Conservation (phyloP, 768 basidiomycete genomes). For the Suillus plorans region DNA sequence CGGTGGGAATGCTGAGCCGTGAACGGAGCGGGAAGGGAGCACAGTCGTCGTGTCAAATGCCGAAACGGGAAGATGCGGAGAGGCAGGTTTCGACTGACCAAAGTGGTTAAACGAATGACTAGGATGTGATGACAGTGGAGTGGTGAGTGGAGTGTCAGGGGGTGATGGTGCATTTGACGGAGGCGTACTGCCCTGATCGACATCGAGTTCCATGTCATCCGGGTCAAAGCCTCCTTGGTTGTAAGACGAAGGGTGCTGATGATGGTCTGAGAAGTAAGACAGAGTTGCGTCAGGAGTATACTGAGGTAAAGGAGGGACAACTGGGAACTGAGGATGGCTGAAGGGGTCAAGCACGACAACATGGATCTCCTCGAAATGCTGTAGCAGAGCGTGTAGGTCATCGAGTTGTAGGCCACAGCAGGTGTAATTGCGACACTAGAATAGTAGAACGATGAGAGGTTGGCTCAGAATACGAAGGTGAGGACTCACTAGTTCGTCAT, state of each 20-base stretch:
- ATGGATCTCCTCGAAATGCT: conserved; percentile 91
- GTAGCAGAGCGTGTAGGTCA: conserved; percentile 80
- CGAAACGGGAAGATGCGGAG: conserved; percentile 38
- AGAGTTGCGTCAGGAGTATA: conserved; percentile 32
- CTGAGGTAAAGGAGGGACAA: conserved; percentile 29
- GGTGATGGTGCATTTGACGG: conserved; percentile 40
- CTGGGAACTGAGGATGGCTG: conserved; percentile 30
- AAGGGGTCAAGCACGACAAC: conserved; percentile 65
- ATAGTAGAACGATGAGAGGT: conserved; percentile 4
- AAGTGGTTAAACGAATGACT: conserved; percentile 32
- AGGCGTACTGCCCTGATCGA: conserved; percentile 57
- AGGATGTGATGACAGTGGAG: conserved; percentile 38
- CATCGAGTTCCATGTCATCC: conserved; percentile 81
- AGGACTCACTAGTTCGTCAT: conserved; percentile 69
- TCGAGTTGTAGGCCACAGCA: conserved; percentile 82
- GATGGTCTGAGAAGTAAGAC: conserved; percentile 23
- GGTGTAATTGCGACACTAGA: conserved; percentile 80
- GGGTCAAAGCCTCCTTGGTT: conserved; percentile 54
- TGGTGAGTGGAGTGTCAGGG: conserved; percentile 45
- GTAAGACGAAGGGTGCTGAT: conserved; percentile 28
- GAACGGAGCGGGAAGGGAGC: conserved; percentile 44
- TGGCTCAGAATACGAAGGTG: neutral
- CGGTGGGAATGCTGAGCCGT: conserved; percentile 33
- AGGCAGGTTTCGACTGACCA: conserved; percentile 27
- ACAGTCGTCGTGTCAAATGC: conserved; percentile 57